These are phyloP conservation scores for Musa beccarii DNA, from an alignment of 176 grass and related monocot genomes.

Conservation along the genomic window DNA sequence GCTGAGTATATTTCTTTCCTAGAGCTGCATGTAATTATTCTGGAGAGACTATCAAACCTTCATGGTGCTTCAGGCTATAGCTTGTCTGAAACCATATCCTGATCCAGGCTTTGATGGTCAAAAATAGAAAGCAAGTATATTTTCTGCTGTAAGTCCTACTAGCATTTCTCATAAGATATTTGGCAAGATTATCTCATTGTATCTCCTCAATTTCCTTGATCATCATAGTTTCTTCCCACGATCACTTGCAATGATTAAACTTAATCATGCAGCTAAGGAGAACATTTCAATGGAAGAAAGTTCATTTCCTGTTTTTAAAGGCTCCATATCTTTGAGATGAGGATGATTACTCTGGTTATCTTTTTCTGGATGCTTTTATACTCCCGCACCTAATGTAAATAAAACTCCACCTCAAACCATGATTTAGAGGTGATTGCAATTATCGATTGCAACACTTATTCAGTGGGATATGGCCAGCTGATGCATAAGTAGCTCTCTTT, in stretches of 20 bases:
- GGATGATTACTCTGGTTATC: not conserved
- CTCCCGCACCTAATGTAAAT: not conserved
- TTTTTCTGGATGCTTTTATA: too few species aligned
- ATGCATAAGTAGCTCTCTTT: not conserved
- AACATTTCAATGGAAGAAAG: not conserved
- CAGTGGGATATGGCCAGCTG: not conserved
- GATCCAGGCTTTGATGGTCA: not conserved
- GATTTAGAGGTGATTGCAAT: too few species aligned
- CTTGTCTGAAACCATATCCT: not conserved
- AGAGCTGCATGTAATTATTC: slow-evolving; percentile 39
- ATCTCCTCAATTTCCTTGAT: not conserved
- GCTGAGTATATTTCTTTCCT: slow-evolving; percentile 67
- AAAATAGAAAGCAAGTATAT: not conserved
- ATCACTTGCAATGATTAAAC: not conserved
- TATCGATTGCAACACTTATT: not conserved
- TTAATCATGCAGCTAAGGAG: not conserved
- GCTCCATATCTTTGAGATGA: not conserved
- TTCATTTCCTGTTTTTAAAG: not conserved
- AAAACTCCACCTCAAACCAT: not conserved
- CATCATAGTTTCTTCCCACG: not conserved
- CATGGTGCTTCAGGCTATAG: not conserved
- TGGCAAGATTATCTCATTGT: not conserved
- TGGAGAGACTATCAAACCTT: slow-evolving; percentile 38
- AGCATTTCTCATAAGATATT: not conserved
- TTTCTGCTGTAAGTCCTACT: not conserved